Base-by-base conservation (phyloP, 164 flowering plant genomes). In the Taxillus chinensis region DNA sequence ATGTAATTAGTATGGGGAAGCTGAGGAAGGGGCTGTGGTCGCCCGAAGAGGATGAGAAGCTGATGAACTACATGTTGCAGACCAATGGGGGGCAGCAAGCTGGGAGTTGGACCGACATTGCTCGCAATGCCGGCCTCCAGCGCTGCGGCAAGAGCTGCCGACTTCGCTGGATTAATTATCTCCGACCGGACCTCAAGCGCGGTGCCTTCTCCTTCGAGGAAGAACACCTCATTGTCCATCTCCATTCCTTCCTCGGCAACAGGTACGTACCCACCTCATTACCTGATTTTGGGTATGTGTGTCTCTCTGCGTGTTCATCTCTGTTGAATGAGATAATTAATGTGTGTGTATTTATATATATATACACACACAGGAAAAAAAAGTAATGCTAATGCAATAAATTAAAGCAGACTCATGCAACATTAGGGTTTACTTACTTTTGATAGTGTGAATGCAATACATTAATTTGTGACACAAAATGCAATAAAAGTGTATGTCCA, bases 101-200 rank as follows among this genome's bases (percentile, higher is more conserved):
- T 0, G 83, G 92, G 9, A 48, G 12, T 60, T 86, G 92, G 92
- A 83, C 85, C 62, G 92, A 86, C 39, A 82, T 86, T 55, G 91
- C 91, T 6, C 55, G 81, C 57, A 83, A 86, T 72, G 88, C 91
- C 7, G 91, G 86, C 12, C 67, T 86, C 53, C 83, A 73, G 67
- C 75, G 91, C 54, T 82, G 91, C 61, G 91, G 91, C 13, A 86
- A 86, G 71, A 86, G 92, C 62, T 86, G 92, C 51, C 80, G 92
- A 9, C 88, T 83, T 41, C 86, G 92, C 13, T 86, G 92, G 92
- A 86, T 86, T 54, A 83, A 83, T 61, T 83, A 86, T 70, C 54
- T 86, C 65, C 67, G 91, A 15, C 88, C 88, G 9, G 92, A 86
- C 68, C 86, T 86, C 62, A 86, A 83, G 70, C 81, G 88, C 0